A percentile compares a stretch with the other conserved stretches of the same genome.
Conservation (phyloP, 2,329 filamentous ascomycete genomes). For the Calonectria honghensis region DNA sequence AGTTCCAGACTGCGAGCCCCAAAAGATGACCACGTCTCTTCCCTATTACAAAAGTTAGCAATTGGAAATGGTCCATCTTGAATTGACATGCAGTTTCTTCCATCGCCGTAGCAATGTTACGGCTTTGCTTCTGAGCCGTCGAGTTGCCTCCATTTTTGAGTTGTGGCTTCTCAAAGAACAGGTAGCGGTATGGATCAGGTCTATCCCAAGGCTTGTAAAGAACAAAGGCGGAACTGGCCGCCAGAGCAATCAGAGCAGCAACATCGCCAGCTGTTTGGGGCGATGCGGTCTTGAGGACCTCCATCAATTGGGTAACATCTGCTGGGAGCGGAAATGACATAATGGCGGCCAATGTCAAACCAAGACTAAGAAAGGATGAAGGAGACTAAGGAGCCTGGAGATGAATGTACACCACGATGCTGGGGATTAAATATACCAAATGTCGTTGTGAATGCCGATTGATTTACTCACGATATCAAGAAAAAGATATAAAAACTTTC, state of each 20-base stretch:
- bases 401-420: not conserved
- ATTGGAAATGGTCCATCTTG: not conserved
- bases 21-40: slow-evolving; percentile 83
- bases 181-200: slow-evolving; percentile 68
- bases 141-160: slow-evolving; percentile 60
- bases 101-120: slow-evolving; percentile 64
- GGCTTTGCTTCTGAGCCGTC: slow-evolving; percentile 59
- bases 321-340: slow-evolving; percentile 36
- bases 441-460: slow-evolving; percentile 4
- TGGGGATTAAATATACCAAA: slow-evolving; percentile 11
- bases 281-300: slow-evolving; percentile 46
- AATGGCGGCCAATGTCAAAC: slow-evolving; percentile 26
- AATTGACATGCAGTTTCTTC: slow-evolving; percentile 52
- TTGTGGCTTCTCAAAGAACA: slow-evolving; percentile 66
- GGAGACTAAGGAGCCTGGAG: slow-evolving; percentile 3
- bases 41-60: not conserved
- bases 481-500: not conserved
- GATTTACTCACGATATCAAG: not conserved
- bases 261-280: slow-evolving; percentile 50
- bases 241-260: slow-evolving; percentile 51
- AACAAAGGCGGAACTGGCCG: slow-evolving; percentile 56
- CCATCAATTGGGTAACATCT: not conserved
- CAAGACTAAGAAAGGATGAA: not conserved
- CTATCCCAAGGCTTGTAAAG: slow-evolving; percentile 67
- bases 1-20: slow-evolving; percentile 94